Conservation (phyloP, 164 flowering plant species). For the Nelumbo lutea region DNA sequence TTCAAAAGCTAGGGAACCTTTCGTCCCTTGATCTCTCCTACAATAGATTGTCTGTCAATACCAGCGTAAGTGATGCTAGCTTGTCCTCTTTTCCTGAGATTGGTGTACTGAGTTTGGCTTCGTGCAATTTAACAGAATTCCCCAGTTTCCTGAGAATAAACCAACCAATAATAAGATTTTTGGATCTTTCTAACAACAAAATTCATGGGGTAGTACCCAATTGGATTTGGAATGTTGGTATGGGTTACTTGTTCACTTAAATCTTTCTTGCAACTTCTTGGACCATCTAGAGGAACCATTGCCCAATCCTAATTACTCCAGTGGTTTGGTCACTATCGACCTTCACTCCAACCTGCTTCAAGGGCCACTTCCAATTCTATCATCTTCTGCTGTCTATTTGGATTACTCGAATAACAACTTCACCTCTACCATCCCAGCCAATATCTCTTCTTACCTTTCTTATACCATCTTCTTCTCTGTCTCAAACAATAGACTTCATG, state of each 20-base stretch:
- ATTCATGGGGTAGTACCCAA: slow-evolving; percentile 34
- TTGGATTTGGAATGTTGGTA: slow-evolving; percentile 35
- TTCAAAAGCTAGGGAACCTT: slow-evolving; percentile 24
- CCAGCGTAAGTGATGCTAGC: neutral
- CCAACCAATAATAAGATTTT: slow-evolving; percentile 11
- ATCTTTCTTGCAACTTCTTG: slow-evolving; percentile 40
- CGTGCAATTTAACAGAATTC: slow-evolving; percentile 26
- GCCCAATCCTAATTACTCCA: neutral
- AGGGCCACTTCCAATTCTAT: slow-evolving; percentile 27
- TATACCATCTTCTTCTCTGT: slow-evolving; percentile 30
- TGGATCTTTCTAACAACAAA: slow-evolving; percentile 41
- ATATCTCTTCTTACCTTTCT: slow-evolving; percentile 11
- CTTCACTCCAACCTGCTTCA: slow-evolving; percentile 32
- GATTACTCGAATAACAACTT: neutral
- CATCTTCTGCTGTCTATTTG: neutral
- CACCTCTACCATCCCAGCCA: slow-evolving; percentile 21
- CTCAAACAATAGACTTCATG: slow-evolving; percentile 33
- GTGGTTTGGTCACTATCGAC: slow-evolving; percentile 17
- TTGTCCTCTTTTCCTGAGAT: slow-evolving; percentile 20
- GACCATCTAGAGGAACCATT: slow-evolving; percentile 13
- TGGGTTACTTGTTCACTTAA: slow-evolving; percentile 10
- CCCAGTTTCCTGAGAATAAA: slow-evolving; percentile 19
- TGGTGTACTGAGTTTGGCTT: slow-evolving; percentile 22
- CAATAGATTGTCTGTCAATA: slow-evolving; percentile 25
- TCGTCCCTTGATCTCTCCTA: slow-evolving; percentile 31